These are phyloP conservation scores for Herpetospermum pedunculosum DNA, from an alignment of 306 rosid genomes.

Conservation along the genomic window DNA sequence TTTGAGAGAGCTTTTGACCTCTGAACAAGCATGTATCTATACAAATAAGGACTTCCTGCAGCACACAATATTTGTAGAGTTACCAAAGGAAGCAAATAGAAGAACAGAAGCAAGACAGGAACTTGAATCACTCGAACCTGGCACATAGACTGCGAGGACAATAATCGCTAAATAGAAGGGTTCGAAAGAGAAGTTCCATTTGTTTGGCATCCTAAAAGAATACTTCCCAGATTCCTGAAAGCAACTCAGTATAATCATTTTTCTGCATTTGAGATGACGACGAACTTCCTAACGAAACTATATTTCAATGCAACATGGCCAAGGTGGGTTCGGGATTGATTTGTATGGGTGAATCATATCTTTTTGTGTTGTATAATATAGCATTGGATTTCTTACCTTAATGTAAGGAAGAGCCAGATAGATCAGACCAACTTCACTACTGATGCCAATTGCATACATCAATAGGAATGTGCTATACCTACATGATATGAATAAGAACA, in stretches of 20 bases:
- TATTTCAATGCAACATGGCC: background rate
- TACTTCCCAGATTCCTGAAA: constrained; percentile 62
- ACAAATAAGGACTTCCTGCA: constrained; percentile 79
- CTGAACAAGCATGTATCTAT: constrained; percentile 58
- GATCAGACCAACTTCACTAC: constrained; percentile 65
- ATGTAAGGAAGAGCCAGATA: constrained; percentile 52
- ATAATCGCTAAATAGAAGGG: constrained; percentile 40
- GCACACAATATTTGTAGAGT: constrained; percentile 10
- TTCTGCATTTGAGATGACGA: background rate
- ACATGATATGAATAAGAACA: constrained; percentile 13
- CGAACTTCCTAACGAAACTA: background rate
- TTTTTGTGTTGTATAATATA: background rate
- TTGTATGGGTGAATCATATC: background rate
- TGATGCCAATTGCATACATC: constrained; percentile 53
- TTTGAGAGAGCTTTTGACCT: constrained; percentile 65
- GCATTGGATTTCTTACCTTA: constrained; percentile 33
- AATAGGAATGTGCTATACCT: constrained; percentile 65
- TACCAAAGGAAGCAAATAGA: constrained; percentile 6
- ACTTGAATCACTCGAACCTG: constrained; percentile 37
- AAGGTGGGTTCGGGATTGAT: background rate
- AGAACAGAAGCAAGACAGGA: constrained; percentile 6
- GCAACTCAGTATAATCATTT: background rate
- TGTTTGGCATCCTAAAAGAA: constrained; percentile 73
- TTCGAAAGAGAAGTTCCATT: constrained; percentile 73
- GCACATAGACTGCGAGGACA: constrained; percentile 40